These are phyloP conservation scores for Fusarium sp. DNA, from an alignment of 2,329 filamentous ascomycete genomes.

Conservation along the genomic window DNA sequence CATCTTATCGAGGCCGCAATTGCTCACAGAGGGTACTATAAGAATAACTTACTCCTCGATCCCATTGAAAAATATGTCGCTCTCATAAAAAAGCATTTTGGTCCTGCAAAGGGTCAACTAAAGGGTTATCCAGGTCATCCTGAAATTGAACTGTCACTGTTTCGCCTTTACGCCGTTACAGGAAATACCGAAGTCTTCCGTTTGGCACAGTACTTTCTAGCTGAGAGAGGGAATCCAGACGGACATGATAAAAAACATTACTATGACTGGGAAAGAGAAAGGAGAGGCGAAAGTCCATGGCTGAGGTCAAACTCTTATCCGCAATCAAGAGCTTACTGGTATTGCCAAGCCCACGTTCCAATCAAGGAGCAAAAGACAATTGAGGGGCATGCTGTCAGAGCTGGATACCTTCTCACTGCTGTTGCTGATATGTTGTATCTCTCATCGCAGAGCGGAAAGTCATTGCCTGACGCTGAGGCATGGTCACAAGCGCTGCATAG, in stretches of 20 bases:
- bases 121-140: conserved; percentile 67
- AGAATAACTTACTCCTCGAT: conserved; percentile 60
- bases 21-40: conserved; percentile 64
- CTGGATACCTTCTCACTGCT: conserved; percentile 69
- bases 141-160: conserved; percentile 60
- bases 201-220: conserved; percentile 67
- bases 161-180: conserved; percentile 52
- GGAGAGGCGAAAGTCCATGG: conserved; percentile 61
- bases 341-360: conserved; percentile 67
- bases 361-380: conserved; percentile 54
- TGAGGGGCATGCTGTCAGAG: conserved; percentile 69
- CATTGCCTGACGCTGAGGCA: conserved; percentile 26
- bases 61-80: conserved; percentile 49
- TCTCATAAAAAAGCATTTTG: conserved; percentile 63
- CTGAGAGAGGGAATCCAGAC: conserved; percentile 65
- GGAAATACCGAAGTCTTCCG: conserved; percentile 52
- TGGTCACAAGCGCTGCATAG: conserved; percentile 55
- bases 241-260: conserved; percentile 63
- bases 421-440: conserved; percentile 61
- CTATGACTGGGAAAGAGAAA: conserved; percentile 64
- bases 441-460: conserved; percentile 23
- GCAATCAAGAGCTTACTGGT: conserved; percentile 55
- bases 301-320: conserved; percentile 61
- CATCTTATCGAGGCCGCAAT: conserved; percentile 71
- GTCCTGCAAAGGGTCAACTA: conserved; percentile 58